Evolutionary conservation across 2,329 filamentous ascomycete species (phyloP), one percentile per base, ranked within the genome.

Genomic region (Fusarium pilosicola): DNA sequence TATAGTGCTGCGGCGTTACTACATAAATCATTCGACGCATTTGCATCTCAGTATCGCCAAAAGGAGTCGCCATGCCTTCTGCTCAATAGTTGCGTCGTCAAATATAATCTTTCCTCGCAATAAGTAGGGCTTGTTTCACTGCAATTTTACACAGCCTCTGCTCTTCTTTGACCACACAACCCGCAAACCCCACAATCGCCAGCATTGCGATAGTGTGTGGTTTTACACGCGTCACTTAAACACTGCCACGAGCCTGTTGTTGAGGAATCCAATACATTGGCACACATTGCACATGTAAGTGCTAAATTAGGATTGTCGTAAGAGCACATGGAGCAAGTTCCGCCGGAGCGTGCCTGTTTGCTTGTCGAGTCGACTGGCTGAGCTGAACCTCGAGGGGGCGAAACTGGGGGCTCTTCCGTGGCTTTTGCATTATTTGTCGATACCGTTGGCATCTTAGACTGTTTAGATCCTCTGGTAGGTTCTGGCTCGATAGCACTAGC

Each of bases 121-220:
- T 30, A 63, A 56, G 51, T 26, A 71, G 28, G 34, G 36, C n/a
- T 61, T 49, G 36, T 30, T 20, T n/a, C 36, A 38, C 24, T 20
- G 26, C 2, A 14, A 26, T n/a, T 26, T 42, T 64, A 72, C 28
- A 34, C 55, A 42, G 18, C 46, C 34, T 49, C 51, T 34, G n/a
- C 26, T 74, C 76, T 82, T 73, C 80, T 84, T 74, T 81, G 82
- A 24, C 91, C 91, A 78, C 93, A 96, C 10, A 93, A 81, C 7
- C 93, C 92, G 79, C 93, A 96, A 2, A 90, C 80, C 12, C 90
- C 91, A 71, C 86, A 90, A 80, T 95, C 93, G 3, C 87, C 89
- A 17, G 91, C 86, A 77, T 95, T 96, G 59, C 91, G 78, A 79
- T 94, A 96, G 26, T 76, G 68, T 51, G 86, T 88, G 18, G 82